Percentiles rank a stretch among this genome's conserved stretches.
phyloP scores from a whole-genome alignment of 176 grass and related monocot genomes.

The Cocos nucifera region DNA sequence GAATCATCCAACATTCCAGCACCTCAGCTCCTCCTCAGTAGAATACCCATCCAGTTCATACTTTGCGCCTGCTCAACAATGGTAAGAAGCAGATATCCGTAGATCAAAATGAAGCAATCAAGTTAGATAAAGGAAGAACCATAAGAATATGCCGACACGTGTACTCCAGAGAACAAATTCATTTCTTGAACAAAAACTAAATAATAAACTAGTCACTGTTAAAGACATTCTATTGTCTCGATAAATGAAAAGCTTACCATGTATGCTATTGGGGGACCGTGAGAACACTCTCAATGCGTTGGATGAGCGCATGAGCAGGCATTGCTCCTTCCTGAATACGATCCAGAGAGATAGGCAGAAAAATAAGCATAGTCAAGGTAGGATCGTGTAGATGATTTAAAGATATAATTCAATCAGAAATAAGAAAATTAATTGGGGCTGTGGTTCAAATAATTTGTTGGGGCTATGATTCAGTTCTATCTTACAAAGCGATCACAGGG shows the following conservation, averaged over 20 bases:
- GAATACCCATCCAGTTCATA: too few species aligned
- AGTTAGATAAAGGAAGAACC: too few species aligned
- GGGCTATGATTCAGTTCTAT: not conserved
- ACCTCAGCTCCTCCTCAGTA: too few species aligned
- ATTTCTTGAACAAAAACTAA: too few species aligned
- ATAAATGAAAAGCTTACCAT: not conserved
- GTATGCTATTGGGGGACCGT: not conserved
- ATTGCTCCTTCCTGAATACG: slow-evolving; percentile 78
- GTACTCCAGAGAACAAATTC: too few species aligned
- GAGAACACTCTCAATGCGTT: slow-evolving; percentile 71
- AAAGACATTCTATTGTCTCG: too few species aligned
- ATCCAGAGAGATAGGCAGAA: not conserved
- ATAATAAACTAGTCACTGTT: too few species aligned
- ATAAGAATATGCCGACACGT: too few species aligned
- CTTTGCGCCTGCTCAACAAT: too few species aligned
- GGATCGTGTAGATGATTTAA: not conserved
- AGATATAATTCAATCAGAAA: slow-evolving; percentile 2
- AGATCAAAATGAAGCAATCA: too few species aligned
- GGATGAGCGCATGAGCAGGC: slow-evolving; percentile 64
- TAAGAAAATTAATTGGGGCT: not conserved
- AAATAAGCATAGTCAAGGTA: not conserved
- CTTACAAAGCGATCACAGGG: slow-evolving; percentile 88
- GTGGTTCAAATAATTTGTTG: slow-evolving; percentile 11
- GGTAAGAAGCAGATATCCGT: too few species aligned
- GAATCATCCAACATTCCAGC: too few species aligned